Base-by-base conservation (phyloP, 2,329 filamentous ascomycete genomes). In the Trichophyton mentagrophytes region DNA sequence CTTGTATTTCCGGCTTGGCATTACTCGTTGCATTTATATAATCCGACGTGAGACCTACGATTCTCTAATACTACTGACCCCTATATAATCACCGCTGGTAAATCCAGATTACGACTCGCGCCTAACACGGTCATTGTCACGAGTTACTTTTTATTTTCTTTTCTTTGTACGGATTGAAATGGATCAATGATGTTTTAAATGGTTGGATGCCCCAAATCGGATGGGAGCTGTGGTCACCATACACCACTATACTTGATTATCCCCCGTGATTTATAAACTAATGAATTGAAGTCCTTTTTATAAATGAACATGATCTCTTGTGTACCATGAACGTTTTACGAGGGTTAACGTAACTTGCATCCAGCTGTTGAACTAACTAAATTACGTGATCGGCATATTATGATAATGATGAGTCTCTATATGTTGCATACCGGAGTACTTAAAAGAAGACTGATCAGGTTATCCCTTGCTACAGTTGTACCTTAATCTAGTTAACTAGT, bases 1-100 rank as follows among this genome's bases (percentile, higher is more conserved):
- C 49, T 6, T 55, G 27, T 15, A 33, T 55, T 6, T 55, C 49
- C 15, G 5, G 49, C 25, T 20, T 55, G 49, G 49, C 27, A 20
- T 36, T 55, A 55, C 49, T 55, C n/a, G 20, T 20, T 55, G 27
- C 49, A 36, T 55, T 55, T 55, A 55, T 55, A 55, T 55, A 55
- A 36, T 55, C 46, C 20, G 46, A 49, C 20, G 3, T 30, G 13
- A 49, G 46, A 3, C 25, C 8, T 25, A 27, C 27, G 25, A 22
- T 9, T 49, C 8, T 11, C 8, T 27, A 25, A 25, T 15, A 2
- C 46, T 3, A 20, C 46, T 49, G 3, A 20, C 11, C 20, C 20
- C 25, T 27, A 49, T 15, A 49, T 38, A 49, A 20, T 22, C 20
- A 5, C 22, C 25, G 20, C 46, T 25, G 46, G 8, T 9, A 22